Base-by-base conservation (phyloP, 1,284 basidiomycete species). In the Fomitopsis schrenkii region DNA sequence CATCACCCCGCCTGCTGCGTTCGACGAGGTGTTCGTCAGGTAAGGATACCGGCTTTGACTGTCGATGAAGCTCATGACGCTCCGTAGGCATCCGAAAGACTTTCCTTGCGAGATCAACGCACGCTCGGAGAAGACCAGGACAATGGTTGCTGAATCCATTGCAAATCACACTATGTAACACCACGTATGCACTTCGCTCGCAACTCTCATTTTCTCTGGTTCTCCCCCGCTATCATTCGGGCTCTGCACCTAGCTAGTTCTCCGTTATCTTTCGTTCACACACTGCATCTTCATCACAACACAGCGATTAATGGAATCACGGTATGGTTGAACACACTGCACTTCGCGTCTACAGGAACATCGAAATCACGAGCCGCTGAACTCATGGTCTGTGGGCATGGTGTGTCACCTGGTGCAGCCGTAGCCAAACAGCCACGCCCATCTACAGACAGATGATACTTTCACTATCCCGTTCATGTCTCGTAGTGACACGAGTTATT, bases 1-100 rank as follows among this genome's bases (percentile, higher is more conserved):
- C 26, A 62, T 63, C 33, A 50, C 41, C 8, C 61, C 61, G 12
- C 26, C 54, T 2, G 52, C 36, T 2, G 28, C 15, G 26, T 62
- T 62, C 28, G 22, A 50, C 36, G 42, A 57, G n/a, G 61, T 58
- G 6, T 62, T 62, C 22, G 61, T 62, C 35, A 62, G 61, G 61
- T 59, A 41, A 35, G 41, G n/a, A 17, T 22, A 5, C 28, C 17
- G 7, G 22, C 40, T 46, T 52, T 35, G 17, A 3, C 28, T 17
- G n/a, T 44, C 7, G 15, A 7, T 54, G n/a, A n/a, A 6, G 36
- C 40, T 17, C n/a, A 30, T n/a, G 12, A 4, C 12, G 2, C 36
- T 14, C 22, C 36, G 8, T 22, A 60, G 59, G 28, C 59, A 60
- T 50, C 59, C 59, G 42, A 36, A 48, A 19, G 33, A 40, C 4